Conservation (phyloP, 2,329 filamentous ascomycete species). For the Dothistroma septosporum region DNA sequence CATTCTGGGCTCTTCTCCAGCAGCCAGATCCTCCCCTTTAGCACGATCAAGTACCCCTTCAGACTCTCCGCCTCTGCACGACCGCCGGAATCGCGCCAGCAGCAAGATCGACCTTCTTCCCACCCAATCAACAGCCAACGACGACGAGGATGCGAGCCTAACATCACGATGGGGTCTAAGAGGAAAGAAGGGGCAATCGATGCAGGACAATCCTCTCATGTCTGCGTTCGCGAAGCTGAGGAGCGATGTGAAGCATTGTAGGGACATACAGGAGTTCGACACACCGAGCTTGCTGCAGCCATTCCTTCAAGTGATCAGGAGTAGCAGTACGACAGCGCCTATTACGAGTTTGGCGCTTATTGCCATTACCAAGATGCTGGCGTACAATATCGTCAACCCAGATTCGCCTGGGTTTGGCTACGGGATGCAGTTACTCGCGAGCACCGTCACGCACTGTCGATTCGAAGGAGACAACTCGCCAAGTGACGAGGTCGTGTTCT, state of each 20-base stretch:
- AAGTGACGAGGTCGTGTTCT: conserved; percentile 89
- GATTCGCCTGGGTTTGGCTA: conserved; percentile 81
- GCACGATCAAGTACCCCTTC: conserved; percentile 9
- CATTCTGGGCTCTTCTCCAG: conserved; percentile 62
- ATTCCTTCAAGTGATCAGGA: conserved; percentile 93
- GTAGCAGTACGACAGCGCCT: conserved; percentile 89
- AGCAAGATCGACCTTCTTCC: conserved; percentile 32
- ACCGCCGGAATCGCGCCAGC: conserved; percentile 27
- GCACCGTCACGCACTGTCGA: conserved; percentile 93
- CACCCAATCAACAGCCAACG: conserved; percentile 13
- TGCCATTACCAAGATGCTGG: conserved; percentile 92
- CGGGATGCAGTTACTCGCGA: conserved; percentile 91
- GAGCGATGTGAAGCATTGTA: conserved; percentile 80
- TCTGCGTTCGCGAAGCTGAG: conserved; percentile 87
- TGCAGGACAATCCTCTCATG: conserved; percentile 96
- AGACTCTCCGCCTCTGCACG: conserved; percentile 15
- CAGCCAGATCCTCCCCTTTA: conserved; percentile 5
- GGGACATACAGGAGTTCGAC: conserved; percentile 84
- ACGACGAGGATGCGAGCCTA: conserved; percentile 45
- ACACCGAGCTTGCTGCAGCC: conserved; percentile 84
- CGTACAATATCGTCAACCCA: conserved; percentile 83
- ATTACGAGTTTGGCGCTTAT: conserved; percentile 93
- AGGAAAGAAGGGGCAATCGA: conserved; percentile 92
- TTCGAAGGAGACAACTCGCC: conserved; percentile 95
- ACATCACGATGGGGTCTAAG: conserved; percentile 87